Evolutionary conservation across 2,329 filamentous ascomycete genomes (phyloP).

Genomic region (Achaetomium macrosporum): DNA sequence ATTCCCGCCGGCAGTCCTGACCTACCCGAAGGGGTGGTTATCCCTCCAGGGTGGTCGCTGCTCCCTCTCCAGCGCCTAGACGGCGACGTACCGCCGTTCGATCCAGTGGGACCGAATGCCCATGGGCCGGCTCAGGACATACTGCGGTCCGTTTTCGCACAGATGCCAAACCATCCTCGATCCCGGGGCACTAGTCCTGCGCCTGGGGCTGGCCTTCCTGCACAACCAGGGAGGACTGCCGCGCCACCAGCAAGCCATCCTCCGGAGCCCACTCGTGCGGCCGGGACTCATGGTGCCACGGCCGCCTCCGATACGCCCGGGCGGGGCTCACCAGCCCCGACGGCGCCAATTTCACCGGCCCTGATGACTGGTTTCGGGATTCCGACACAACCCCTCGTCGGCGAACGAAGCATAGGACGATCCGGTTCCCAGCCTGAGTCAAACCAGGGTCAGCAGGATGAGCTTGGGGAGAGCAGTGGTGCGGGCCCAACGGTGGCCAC

Average conservation of each 20-base stretch:
- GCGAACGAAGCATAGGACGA: conserved; percentile 23
- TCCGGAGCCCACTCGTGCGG: not conserved
- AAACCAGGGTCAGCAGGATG: conserved; percentile 10
- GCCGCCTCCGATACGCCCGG: not conserved
- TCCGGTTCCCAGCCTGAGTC: conserved; percentile 21
- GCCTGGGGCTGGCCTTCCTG: not conserved
- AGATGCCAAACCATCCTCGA: conserved; percentile 4
- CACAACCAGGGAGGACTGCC: conserved; percentile 1
- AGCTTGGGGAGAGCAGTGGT: conserved; percentile 7
- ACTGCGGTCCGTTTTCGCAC: conserved; percentile 7
- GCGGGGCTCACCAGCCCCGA: conserved; percentile 31
- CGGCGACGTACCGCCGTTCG: conserved; percentile 21
- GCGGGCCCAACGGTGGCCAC: not conserved
- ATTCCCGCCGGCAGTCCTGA: conserved; percentile 57
- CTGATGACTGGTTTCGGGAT: conserved; percentile 44
- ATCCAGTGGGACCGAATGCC: conserved; percentile 14
- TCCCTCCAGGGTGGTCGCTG: conserved; percentile 60
- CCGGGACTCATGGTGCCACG: not conserved
- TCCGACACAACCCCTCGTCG: conserved; percentile 41
- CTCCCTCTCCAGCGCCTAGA: conserved; percentile 55
- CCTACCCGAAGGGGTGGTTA: conserved; percentile 56
- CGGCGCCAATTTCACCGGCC: conserved; percentile 43
- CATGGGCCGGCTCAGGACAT: conserved; percentile 13
- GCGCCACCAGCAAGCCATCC: not conserved
- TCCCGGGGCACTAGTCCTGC: conserved; percentile 11